Evolutionary conservation across 805 yeast genomes (phyloP).

Genomic region (Kregervanrija delftensis): DNA sequence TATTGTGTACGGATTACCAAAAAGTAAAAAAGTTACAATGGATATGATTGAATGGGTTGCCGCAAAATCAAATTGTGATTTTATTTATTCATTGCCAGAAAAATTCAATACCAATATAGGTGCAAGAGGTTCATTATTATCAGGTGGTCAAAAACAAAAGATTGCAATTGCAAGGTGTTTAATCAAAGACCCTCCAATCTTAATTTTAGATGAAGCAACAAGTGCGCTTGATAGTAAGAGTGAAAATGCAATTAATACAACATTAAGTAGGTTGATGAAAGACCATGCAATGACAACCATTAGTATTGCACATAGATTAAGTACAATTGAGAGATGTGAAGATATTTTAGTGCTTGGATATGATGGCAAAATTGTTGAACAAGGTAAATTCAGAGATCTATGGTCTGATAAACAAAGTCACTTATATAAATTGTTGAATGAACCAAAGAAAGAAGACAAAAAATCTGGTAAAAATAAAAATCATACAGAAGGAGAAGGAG

Average conservation of each 20-base stretch:
- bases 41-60: conserved; percentile 61
- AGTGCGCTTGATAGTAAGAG: conserved; percentile 87
- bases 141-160: conserved; percentile 77
- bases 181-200: conserved; percentile 55
- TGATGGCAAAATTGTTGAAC: conserved; percentile 71
- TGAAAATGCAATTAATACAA: conserved; percentile 77
- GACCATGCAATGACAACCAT: conserved; percentile 66
- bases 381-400: conserved; percentile 59
- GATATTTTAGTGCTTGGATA: conserved; percentile 75
- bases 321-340: conserved; percentile 80
- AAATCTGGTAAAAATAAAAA: conserved; percentile 6
- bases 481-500: conserved; percentile 8
- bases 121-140: conserved; percentile 57
- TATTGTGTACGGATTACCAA: conserved; percentile 60
- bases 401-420: conserved; percentile 33
- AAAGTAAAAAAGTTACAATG: conserved; percentile 48
- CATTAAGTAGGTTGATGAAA: conserved; percentile 49
- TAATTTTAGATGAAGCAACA: conserved; percentile 77
- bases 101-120: conserved; percentile 82
- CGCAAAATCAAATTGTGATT: conserved; percentile 69
- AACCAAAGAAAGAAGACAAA: conserved; percentile 9
- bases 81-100: conserved; percentile 69
- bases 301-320: conserved; percentile 85
- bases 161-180: conserved; percentile 71
- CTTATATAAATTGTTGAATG: conserved; percentile 27